Evolutionary conservation across 345 rosid species (phyloP).

Genomic region (Dovyalis caffra): DNA sequence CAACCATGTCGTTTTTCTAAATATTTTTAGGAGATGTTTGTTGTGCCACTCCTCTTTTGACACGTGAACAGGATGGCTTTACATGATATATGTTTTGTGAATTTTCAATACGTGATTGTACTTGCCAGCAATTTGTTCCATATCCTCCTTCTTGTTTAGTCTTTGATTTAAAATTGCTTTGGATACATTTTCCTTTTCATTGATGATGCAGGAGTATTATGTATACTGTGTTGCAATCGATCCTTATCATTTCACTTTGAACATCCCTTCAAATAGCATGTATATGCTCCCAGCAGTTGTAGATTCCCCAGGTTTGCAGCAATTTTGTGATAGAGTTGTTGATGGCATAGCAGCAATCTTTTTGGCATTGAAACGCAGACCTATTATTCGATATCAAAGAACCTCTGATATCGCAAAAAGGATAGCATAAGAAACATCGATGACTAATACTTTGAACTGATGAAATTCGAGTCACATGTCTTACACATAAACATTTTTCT

Average conservation of each 20-base stretch:
- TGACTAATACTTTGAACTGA: constrained; percentile 34
- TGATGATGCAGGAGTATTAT: constrained; percentile 80
- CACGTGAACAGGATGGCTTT: too few species aligned
- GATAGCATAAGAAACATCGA: too few species aligned
- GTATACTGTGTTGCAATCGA: constrained; percentile 89
- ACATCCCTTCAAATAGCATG: constrained; percentile 68
- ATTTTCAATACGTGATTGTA: too few species aligned
- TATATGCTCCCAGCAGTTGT: constrained; percentile 97
- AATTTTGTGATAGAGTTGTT: constrained; percentile 76
- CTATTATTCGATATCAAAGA: too few species aligned
- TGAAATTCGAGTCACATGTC: background rate
- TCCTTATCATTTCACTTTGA: constrained; percentile 84
- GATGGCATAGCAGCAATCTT: constrained; percentile 88
- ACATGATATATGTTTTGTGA: too few species aligned
- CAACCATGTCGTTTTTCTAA: too few species aligned
- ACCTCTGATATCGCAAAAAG: too few species aligned
- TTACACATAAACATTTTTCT: background rate
- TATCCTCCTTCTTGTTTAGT: background rate
- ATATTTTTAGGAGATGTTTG: too few species aligned
- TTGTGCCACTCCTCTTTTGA: too few species aligned
- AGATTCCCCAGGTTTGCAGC: constrained; percentile 90
- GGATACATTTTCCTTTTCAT: background rate
- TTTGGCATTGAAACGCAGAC: too few species aligned
- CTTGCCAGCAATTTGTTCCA: too few species aligned
- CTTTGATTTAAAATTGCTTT: background rate